Evolutionary conservation across 169 alveolate species (phyloP).

Genomic region (Plasmodium reichenowi): DNA sequence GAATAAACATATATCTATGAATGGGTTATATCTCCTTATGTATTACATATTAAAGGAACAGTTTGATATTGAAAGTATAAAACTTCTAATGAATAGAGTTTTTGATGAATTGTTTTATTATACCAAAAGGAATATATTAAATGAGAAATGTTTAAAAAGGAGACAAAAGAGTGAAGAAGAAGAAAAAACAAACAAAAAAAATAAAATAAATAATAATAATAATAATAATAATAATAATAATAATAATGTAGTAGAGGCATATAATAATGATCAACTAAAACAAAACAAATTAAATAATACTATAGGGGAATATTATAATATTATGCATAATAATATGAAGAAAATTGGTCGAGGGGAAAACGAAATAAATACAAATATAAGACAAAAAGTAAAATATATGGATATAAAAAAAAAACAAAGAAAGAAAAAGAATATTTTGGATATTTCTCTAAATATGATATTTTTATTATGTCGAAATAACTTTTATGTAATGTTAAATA

Average conservation of each 20-base stretch:
- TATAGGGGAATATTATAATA: slow-evolving; percentile 13
- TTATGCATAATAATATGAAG: neutral
- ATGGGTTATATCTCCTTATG: slow-evolving; percentile 56
- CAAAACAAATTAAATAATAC: slow-evolving; percentile 20
- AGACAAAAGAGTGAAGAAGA: neutral
- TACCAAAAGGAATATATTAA: slow-evolving; percentile 48
- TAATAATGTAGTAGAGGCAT: neutral
- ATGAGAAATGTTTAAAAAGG: neutral
- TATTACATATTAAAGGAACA: slow-evolving; percentile 15
- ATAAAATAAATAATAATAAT: neutral
- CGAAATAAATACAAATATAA: neutral
- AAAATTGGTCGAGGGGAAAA: neutral
- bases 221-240: too few species aligned
- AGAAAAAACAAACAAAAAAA: neutral
- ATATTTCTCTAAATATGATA: slow-evolving; percentile 32
- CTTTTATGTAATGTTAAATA: slow-evolving; percentile 41
- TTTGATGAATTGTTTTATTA: slow-evolving; percentile 54
- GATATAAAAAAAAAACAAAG: slow-evolving; percentile 5
- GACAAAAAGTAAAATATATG: too few species aligned
- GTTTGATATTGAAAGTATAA: slow-evolving; percentile 11
- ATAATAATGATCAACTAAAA: neutral
- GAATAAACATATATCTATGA: slow-evolving; percentile 33
- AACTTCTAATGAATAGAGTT: slow-evolving; percentile 40
- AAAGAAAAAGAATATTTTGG: slow-evolving; percentile 25
- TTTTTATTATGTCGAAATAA: slow-evolving; percentile 42